Evolutionary conservation across 768 basidiomycete genomes (phyloP).

Genomic region (Leccinellum luteum): DNA sequence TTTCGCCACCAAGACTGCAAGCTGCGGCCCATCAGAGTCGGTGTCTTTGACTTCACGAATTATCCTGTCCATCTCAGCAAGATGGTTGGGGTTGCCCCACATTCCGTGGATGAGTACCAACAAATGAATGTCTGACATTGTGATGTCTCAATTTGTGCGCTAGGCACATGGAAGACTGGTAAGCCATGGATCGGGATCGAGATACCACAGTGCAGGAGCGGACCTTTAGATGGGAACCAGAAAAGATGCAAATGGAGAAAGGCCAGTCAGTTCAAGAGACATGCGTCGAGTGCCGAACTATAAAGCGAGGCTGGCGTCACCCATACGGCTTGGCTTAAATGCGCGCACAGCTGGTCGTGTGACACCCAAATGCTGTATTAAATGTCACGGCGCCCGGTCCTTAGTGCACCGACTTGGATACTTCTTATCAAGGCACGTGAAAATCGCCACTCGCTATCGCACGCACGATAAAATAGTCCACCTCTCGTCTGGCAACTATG

Average conservation of each 20-base stretch:
- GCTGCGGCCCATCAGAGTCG: slow-evolving; percentile 35
- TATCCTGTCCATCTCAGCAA: slow-evolving; percentile 55
- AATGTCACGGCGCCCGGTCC: slow-evolving; percentile 5
- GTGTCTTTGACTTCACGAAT: slow-evolving; percentile 43
- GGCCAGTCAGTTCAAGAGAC: not conserved
- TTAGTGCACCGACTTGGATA: not conserved
- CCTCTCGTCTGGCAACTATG: not conserved
- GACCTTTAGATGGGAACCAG: slow-evolving; percentile 2
- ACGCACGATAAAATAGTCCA: not conserved
- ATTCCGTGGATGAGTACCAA: slow-evolving; percentile 59
- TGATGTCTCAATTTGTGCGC: slow-evolving; percentile 4
- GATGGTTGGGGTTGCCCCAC: slow-evolving; percentile 76
- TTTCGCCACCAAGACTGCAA: slow-evolving; percentile 64
- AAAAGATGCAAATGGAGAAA: not conserved
- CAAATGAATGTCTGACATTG: slow-evolving; percentile 37
- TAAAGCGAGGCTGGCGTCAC: not conserved
- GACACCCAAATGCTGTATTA: not conserved
- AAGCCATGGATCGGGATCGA: not conserved
- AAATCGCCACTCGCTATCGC: not conserved
- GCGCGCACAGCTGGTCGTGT: not conserved
- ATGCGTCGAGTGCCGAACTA: not conserved
- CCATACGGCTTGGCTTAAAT: slow-evolving; percentile 1
- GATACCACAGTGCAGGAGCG: not conserved
- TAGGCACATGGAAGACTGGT: not conserved
- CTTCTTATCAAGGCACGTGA: not conserved